phyloP scores from a whole-genome alignment of 768 basidiomycete genomes.

The Kwoniella europaea region DNA sequence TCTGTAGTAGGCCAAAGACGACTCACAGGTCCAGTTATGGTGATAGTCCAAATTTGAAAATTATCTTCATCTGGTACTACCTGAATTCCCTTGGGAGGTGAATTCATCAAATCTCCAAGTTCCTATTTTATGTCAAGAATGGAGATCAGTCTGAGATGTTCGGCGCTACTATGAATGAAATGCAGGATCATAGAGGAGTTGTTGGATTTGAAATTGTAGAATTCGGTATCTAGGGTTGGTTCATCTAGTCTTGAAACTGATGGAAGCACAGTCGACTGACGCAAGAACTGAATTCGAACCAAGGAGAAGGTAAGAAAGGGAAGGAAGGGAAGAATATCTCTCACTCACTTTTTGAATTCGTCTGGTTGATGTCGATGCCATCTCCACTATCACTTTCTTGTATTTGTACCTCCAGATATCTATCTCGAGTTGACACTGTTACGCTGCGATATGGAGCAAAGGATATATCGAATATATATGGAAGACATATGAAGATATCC shows the following conservation, averaged over 20 bases:
- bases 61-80: slow-evolving; percentile 56
- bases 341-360: slow-evolving; percentile 46
- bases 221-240: no score
- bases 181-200: no score
- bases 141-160: neutral
- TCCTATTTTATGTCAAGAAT: slow-evolving; percentile 33
- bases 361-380: slow-evolving; percentile 30
- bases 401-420: neutral
- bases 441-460: neutral
- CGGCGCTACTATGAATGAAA: no score
- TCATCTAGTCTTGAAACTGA: neutral
- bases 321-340: neutral
- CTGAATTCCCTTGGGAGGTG: slow-evolving; percentile 43
- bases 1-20: neutral
- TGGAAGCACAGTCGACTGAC: neutral
- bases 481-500: neutral
- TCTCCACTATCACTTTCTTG: neutral
- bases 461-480: neutral
- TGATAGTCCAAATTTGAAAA: slow-evolving; percentile 51
- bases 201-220: no score
- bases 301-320: neutral
- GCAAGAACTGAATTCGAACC: neutral
- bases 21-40: slow-evolving; percentile 56
- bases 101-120: slow-evolving; percentile 42
- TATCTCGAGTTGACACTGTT: neutral